Evolutionary conservation across 1,284 basidiomycete species (phyloP).

Genomic region (Cystobasidium sp.): DNA sequence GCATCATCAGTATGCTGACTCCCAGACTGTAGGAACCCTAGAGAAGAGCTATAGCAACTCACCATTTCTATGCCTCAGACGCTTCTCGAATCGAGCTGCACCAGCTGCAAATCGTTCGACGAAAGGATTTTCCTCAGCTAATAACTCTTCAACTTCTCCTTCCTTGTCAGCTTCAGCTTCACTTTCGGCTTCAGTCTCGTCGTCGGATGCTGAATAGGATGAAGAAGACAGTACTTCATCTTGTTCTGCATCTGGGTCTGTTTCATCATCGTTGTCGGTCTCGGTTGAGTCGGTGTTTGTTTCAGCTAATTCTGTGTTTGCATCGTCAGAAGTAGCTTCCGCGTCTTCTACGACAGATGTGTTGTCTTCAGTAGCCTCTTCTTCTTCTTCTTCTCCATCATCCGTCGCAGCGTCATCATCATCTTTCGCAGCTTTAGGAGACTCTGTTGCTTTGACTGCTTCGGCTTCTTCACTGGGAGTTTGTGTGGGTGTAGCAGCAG

Average conservation of each 20-base stretch:
- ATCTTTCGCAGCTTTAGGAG: background rate
- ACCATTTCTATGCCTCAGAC: slow-evolving; percentile 19
- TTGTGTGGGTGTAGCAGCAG: background rate
- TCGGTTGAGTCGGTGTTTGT: no score
- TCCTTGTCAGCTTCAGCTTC: slow-evolving; percentile 1
- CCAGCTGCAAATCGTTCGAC: slow-evolving; percentile 1
- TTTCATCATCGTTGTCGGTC: no score
- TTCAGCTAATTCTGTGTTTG: background rate
- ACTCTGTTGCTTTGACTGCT: background rate
- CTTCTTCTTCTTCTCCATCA: slow-evolving; percentile 1
- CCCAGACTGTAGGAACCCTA: background rate
- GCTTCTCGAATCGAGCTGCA: slow-evolving; percentile 24
- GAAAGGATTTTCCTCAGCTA: slow-evolving; percentile 17
- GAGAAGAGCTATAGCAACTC: background rate
- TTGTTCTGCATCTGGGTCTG: slow-evolving; percentile 13
- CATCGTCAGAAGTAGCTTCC: background rate
- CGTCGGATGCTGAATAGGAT: background rate
- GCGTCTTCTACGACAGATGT: background rate
- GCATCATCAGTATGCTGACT: background rate
- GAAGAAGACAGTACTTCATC: slow-evolving; percentile 1
- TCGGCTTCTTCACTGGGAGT: background rate
- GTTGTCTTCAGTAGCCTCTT: background rate
- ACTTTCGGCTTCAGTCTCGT: background rate
- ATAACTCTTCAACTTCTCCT: slow-evolving; percentile 14
- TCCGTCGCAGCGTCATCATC: background rate